Conservation (phyloP, 129 eudicot species). For the Pulicaria dysenterica region DNA sequence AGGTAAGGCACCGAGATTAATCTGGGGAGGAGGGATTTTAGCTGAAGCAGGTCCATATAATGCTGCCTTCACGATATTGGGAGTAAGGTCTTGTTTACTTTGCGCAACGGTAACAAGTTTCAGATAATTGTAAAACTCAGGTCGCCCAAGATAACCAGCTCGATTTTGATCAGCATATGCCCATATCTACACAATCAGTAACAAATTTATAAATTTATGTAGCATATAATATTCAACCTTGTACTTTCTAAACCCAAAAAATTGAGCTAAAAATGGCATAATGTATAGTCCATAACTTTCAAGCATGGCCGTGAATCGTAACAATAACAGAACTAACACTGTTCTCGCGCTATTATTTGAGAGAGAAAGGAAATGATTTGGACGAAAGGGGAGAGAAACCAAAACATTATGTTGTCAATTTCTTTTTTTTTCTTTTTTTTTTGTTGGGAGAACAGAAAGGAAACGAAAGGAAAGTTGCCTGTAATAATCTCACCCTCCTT, state of each 20-base stretch:
- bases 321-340: neutral
- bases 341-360: neutral
- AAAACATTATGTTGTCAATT: neutral
- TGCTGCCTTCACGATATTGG: constrained; percentile 88
- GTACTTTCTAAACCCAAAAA: neutral
- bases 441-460: neutral
- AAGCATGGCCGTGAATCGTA: constrained; percentile 15
- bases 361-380: neutral
- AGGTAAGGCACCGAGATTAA: constrained; percentile 51
- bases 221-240: constrained; percentile 14
- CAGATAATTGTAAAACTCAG: constrained; percentile 84
- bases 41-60: constrained; percentile 87
- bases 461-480: too few species aligned
- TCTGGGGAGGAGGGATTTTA: constrained; percentile 89
- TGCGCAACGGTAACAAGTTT: constrained; percentile 99
- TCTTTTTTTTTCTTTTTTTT: neutral
- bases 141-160: constrained; percentile 83
- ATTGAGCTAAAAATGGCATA: constrained; percentile 2
- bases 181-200: constrained; percentile 67
- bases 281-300: neutral
- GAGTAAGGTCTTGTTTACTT: constrained; percentile 83
- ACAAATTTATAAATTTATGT: neutral
- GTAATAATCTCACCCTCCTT: neutral
- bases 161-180: constrained; percentile 76
- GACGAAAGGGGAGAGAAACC: neutral